Conservation (phyloP, 1,284 basidiomycete species). For the Caloboletus firmus region DNA sequence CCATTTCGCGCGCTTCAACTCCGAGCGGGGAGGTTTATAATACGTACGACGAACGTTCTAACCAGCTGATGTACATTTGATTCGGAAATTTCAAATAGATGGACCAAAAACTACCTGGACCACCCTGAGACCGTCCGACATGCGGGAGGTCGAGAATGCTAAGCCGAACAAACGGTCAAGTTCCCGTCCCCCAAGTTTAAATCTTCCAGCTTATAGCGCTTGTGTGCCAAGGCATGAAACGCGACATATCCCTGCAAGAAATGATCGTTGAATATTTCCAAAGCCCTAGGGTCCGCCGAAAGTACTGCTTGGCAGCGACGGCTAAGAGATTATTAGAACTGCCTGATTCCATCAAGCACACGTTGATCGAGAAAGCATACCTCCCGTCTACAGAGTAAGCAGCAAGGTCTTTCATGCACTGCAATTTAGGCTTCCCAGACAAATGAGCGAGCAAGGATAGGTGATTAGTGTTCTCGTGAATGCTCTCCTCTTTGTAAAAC, state of each 20-base stretch:
- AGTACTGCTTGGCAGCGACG: conserved; percentile 4
- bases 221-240: conserved; percentile 9
- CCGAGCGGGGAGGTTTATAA: not conserved
- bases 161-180: not conserved
- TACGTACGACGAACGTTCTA: not conserved
- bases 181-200: not conserved
- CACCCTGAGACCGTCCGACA: not conserved
- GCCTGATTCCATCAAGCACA: not conserved
- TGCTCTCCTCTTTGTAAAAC: conserved; percentile 7
- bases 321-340: not conserved
- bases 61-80: not conserved
- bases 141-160: not conserved
- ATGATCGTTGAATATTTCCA: conserved; percentile 2
- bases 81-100: not conserved
- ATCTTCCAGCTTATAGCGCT: conserved; percentile 8
- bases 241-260: conserved; percentile 7
- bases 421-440: conserved; percentile 8
- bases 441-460: conserved; percentile 5
- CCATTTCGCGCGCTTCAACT: not conserved
- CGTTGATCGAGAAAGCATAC: not conserved
- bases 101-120: not conserved
- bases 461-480: conserved; percentile 1
- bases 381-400: conserved; percentile 3
- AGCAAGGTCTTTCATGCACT: conserved; percentile 11
- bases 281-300: conserved; percentile 2